Evolutionary conservation across 306 rosid genomes (phyloP).

Genomic region (Sophora flavescens): DNA sequence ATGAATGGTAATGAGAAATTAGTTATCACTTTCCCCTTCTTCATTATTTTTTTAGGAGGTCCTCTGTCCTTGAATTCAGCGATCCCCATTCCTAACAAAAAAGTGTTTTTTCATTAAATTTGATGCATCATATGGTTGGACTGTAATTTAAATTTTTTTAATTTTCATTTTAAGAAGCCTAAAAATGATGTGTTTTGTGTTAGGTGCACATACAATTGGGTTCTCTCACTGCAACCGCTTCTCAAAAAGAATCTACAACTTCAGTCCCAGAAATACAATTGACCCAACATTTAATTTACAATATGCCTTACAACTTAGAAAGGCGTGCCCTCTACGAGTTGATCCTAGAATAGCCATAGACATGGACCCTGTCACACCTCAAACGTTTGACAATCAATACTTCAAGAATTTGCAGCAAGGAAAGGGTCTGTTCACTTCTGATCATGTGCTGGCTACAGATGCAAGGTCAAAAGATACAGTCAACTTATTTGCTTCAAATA

Average conservation of each 20-base stretch:
- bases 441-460: conserved; percentile 65
- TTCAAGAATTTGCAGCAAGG: conserved; percentile 83
- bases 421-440: conserved; percentile 70
- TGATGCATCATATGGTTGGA: background rate
- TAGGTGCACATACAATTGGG: conserved; percentile 85
- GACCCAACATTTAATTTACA: conserved; percentile 65
- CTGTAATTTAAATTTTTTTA: no score
- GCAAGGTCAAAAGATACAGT: conserved; percentile 62
- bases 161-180: no score
- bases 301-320: conserved; percentile 61
- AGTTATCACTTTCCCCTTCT: no score
- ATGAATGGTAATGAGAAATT: no score
- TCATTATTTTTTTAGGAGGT: no score
- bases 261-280: conserved; percentile 55
- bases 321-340: conserved; percentile 58
- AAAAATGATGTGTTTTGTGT: background rate
- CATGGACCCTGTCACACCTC: conserved; percentile 75
- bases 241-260: conserved; percentile 60
- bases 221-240: conserved; percentile 70
- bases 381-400: conserved; percentile 66
- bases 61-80: no score
- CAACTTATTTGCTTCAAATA: conserved; percentile 64
- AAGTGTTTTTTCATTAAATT: no score
- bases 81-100: no score
- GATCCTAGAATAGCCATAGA: conserved; percentile 64